These are phyloP conservation scores for Cordyceps fumosorosea DNA, from an alignment of 2,329 filamentous ascomycete species.

Conservation along the genomic window DNA sequence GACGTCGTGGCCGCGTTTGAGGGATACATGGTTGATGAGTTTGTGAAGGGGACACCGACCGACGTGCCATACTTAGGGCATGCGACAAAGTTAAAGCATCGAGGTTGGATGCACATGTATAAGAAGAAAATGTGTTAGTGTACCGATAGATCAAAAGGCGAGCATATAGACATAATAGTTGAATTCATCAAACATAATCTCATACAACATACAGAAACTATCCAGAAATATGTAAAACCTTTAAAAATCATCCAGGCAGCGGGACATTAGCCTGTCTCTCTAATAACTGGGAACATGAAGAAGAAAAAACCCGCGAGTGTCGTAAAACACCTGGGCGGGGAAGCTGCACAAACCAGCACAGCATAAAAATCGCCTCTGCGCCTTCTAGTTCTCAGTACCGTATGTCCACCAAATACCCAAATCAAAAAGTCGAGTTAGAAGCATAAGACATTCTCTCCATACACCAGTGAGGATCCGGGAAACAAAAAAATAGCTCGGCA, in stretches of 20 bases:
- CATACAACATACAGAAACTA: constrained; percentile 2
- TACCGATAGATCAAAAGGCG: not conserved
- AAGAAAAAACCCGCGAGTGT: constrained; percentile 10
- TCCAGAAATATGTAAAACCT: not conserved
- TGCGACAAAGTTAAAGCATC: not conserved
- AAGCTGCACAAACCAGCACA: not conserved
- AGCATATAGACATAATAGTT: not conserved
- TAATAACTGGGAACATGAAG: constrained; percentile 2
- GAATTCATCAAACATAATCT: not conserved
- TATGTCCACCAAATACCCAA: not conserved
- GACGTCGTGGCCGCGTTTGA: not conserved
- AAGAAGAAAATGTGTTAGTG: not conserved
- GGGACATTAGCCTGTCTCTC: constrained; percentile 4
- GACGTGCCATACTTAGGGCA: not conserved
- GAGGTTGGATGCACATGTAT: not conserved
- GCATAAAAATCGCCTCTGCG: constrained; percentile 6
- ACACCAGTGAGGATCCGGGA: not conserved
- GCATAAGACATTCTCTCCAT: not conserved
- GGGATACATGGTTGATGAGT: not conserved
- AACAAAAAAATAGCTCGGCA: not conserved
- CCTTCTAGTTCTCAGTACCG: constrained; percentile 6
- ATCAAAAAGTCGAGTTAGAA: not conserved
- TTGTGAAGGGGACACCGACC: too few species aligned
- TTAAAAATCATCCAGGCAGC: constrained; percentile 1
- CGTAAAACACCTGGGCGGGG: not conserved